phyloP scores from a whole-genome alignment of 208 protist genomes.

The Leishmania amazonensis region DNA sequence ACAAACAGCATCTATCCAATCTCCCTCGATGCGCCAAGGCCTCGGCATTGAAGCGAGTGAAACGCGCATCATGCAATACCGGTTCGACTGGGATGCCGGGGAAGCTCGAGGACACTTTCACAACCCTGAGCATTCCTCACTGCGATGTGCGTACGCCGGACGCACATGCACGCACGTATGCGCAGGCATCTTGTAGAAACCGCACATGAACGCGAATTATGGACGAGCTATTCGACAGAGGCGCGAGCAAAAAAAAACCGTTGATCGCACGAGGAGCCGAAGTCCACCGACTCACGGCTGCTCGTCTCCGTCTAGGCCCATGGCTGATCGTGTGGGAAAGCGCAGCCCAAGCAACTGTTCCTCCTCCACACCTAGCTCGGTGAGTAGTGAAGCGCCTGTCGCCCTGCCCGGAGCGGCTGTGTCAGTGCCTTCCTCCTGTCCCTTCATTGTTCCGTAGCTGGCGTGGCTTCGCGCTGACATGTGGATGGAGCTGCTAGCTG shows the following conservation, averaged over 20 bases:
- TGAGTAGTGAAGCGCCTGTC: constrained; percentile 22
- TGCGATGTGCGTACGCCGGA: background rate
- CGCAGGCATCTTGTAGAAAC: background rate
- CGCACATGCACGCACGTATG: background rate
- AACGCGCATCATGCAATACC: background rate
- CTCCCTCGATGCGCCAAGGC: no score
- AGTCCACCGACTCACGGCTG: background rate
- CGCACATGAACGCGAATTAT: background rate
- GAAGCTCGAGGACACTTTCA: background rate
- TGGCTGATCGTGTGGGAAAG: constrained; percentile 52
- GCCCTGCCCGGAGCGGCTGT: background rate
- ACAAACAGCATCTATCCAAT: background rate
- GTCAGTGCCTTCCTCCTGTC: constrained; percentile 1
- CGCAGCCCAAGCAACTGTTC: constrained; percentile 56
- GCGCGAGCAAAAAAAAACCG: background rate
- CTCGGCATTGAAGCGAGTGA: background rate
- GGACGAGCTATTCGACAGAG: background rate
- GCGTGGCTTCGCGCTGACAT: constrained; percentile 22
- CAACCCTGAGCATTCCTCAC: background rate
- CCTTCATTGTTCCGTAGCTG: constrained; percentile 24
- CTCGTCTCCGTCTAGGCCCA: constrained; percentile 22
- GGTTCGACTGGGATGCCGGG: background rate
- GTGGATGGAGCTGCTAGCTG: constrained; percentile 35
- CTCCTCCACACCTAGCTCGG: constrained; percentile 43
- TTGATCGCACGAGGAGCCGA: background rate